Evolutionary conservation across 805 yeast species (phyloP), one percentile per base, ranked within the genome.

Genomic region (Teunomyces pallodes): DNA sequence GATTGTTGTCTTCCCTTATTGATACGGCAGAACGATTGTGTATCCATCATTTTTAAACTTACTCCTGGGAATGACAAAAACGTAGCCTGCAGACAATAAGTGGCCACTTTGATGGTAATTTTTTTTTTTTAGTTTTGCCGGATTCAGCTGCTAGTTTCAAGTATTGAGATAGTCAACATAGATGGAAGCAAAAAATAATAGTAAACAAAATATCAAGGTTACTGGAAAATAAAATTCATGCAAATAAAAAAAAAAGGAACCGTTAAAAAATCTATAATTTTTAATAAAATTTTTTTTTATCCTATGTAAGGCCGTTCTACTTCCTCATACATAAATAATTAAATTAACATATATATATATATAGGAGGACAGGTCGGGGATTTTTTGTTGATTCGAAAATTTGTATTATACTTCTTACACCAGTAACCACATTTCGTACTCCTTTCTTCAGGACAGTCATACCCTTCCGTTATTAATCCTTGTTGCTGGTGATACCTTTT

Each of bases 271-370:
- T 43, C 39, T 32, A 42, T 32, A 42, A 31, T 13, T 42, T 27
- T 42, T 27, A 20, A 14, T 29, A 42, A 42, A 42, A 31, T n/a
- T n/a, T 17, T 20, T 42, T n/a, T 38, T 13, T 20, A 38, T 38
- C 27, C 35, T 32, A 32, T 38, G 41, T 38, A 38, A 24, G 41
- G 41, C 41, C 33, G 43, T 40, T 40, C 41, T 28, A 28, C 47
- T 39, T 41, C 40, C 47, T 43, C 45, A 44, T 28, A 40, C 45
- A 36, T 32, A 32, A 27, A 16, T 26, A 42, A 32, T 31, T 31
- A 30, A 29, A 31, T 26, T 31, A 10, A 26, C 36, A 46, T 46
- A 47, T 43, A 46, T 47, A 47, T 44, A 40, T 40, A 28, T 29
- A 36, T 14, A 24, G 35, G 35, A 32, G 35, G 17, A 20, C 35